Base-by-base conservation (phyloP, 106 monocot genomes). In the Amphibolis antarctica region DNA sequence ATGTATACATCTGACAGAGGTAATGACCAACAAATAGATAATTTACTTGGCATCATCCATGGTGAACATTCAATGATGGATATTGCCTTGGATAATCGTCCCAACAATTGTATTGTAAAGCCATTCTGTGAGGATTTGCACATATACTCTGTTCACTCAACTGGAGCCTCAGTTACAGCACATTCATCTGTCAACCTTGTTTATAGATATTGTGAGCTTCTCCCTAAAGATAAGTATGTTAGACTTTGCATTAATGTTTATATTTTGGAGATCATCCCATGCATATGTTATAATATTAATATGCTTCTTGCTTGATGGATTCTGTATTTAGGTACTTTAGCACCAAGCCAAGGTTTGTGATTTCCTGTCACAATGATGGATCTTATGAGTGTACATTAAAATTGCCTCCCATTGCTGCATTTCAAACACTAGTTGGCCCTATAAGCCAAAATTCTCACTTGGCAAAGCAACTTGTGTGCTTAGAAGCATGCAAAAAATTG, bases 221-320 rank as follows among this genome's bases (percentile, higher is more conserved):
- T 96, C 19, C 86, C 90, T 21, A 83, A 53, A 70, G 86, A 96
- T 76, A 80, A 80, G 90, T 96, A 87, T n/a, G 74, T 22, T 46
- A 29, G 46, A 28, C n/a, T 20, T 21, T 53, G 9, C 18, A 1
- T 22, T 67, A 0, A 22, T 19, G 3, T 36, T 54, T 24, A 21
- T 27, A 21, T 53, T 19, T 24, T 24, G 15, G 4, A 53, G 24
- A n/a, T 54, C 21, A 36, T 28, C 17, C 7, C 3, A 28, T 25
- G 11, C 10, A 25, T 53, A 53, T 53, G 22, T 7, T 5, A 53
- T 6, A 22, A 5, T 53, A 18, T 22, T 53, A 22, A 53, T n/a
- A 22, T 10, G 22, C 22, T 53, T 53, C 22, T 9, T 53, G 10
- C 0, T 21, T 23, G 52, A 53, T 53, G 36, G n/a, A 36, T 36